Conservation (phyloP, 1,139 yeast species). For the Diutina ranongensis region DNA sequence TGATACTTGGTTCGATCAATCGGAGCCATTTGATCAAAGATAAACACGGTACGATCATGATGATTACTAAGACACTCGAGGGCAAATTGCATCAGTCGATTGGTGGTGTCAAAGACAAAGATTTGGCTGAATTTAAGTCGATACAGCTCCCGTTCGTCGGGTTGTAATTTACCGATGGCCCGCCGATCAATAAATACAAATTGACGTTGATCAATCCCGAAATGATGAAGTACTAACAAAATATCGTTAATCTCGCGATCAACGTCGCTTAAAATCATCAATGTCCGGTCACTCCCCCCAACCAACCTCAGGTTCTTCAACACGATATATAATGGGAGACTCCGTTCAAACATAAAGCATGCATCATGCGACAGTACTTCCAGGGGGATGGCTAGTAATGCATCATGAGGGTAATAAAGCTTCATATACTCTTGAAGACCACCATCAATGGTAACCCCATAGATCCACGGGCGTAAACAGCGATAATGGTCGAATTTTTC, state of each 20-base stretch:
- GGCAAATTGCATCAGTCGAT: neutral
- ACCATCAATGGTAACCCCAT: slow-evolving; percentile 28
- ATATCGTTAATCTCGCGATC: slow-evolving; percentile 26
- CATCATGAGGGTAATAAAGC: slow-evolving; percentile 16
- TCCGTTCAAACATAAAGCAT: slow-evolving; percentile 23
- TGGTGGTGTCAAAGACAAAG: slow-evolving; percentile 12
- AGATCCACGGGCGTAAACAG: slow-evolving; percentile 18
- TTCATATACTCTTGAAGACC: slow-evolving; percentile 29
- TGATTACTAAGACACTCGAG: neutral
- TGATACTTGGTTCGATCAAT: neutral
- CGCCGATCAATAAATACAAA: slow-evolving; percentile 19
- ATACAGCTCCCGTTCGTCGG: slow-evolving; percentile 10
- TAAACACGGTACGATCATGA: neutral
- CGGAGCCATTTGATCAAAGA: slow-evolving; percentile 1
- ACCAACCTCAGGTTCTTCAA: slow-evolving; percentile 12
- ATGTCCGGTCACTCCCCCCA: slow-evolving; percentile 9
- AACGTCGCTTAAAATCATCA: slow-evolving; percentile 21
- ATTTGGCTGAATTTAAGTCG: slow-evolving; percentile 13
- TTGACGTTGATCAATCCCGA: slow-evolving; percentile 17
- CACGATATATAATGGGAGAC: slow-evolving; percentile 24
- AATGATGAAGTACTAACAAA: slow-evolving; percentile 21
- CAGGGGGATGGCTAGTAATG: slow-evolving; percentile 20
- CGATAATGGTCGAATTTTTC: slow-evolving; percentile 11
- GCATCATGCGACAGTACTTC: slow-evolving; percentile 28
- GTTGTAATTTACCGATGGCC: slow-evolving; percentile 9